These are phyloP conservation scores for Pichia sp. DNA, from an alignment of 1,139 yeast genomes.

Conservation along the genomic window DNA sequence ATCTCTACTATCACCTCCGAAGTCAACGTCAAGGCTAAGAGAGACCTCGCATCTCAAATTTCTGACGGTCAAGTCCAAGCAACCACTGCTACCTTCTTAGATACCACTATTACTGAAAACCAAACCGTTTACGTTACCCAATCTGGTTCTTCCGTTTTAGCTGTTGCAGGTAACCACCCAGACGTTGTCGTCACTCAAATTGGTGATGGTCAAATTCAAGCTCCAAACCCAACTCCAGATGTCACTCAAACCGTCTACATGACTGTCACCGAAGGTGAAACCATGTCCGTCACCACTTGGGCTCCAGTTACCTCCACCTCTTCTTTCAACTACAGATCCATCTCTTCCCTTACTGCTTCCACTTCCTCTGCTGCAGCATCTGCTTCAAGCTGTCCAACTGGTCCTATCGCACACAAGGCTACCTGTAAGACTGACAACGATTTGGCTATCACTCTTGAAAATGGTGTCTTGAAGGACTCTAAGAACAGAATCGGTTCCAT, in stretches of 20 bases:
- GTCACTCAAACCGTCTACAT: not conserved
- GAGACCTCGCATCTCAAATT: constrained; percentile 23
- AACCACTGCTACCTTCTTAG: constrained; percentile 38
- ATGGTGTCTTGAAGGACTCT: constrained; percentile 50
- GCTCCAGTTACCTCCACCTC: constrained; percentile 22
- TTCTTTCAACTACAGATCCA: constrained; percentile 30
- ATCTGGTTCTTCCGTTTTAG: constrained; percentile 29
- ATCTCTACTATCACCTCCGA: constrained; percentile 42
- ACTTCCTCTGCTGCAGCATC: constrained; percentile 23
- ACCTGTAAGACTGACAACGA: constrained; percentile 48
- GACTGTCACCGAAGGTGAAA: not conserved
- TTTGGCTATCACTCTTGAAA: constrained; percentile 47
- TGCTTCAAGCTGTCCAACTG: constrained; percentile 27
- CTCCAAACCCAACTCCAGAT: constrained; percentile 21
- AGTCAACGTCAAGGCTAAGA: constrained; percentile 26
- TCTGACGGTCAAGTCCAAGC: constrained; percentile 25
- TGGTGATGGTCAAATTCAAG: constrained; percentile 37
- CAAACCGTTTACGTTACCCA: constrained; percentile 10
- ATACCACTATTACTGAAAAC: constrained; percentile 32
- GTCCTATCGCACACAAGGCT: constrained; percentile 33
- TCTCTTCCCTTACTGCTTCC: constrained; percentile 31
- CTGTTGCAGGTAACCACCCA: constrained; percentile 12
- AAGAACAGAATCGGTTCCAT: constrained; percentile 71
- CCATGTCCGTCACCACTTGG: constrained; percentile 26
- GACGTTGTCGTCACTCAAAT: constrained; percentile 30